Conservation (phyloP, 2,329 filamentous ascomycete genomes). For the Aspergillus tamarii region DNA sequence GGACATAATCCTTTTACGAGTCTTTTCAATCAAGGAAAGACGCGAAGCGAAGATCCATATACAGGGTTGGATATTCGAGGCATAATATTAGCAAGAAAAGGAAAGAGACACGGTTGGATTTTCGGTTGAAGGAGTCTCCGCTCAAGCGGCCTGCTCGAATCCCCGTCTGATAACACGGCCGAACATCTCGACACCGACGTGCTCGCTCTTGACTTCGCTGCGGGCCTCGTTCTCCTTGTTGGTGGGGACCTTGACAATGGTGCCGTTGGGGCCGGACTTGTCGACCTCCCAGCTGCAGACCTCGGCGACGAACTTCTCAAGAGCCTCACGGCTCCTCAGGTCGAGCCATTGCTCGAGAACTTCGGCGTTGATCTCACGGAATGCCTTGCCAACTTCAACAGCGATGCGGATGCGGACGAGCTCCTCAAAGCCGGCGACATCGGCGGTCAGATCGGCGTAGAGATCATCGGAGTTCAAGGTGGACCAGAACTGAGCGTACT, state of each 20-base stretch:
- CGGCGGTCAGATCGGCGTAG: conserved; percentile 92
- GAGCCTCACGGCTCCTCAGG: conserved; percentile 64
- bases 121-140: neutral
- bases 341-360: conserved; percentile 78
- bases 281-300: conserved; percentile 87
- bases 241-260: conserved; percentile 74
- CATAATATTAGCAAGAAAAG: conserved; percentile 21
- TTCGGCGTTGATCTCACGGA: conserved; percentile 70
- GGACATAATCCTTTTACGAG: conserved; percentile 13
- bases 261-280: conserved; percentile 39
- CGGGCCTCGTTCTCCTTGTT: conserved; percentile 98
- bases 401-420: conserved; percentile 88
- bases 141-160: conserved; percentile 77
- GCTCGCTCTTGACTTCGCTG: conserved; percentile 92
- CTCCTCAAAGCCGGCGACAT: conserved; percentile 94
- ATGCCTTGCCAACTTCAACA: conserved; percentile 78
- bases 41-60: conserved; percentile 6
- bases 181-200: conserved; percentile 65
- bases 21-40: conserved; percentile 9
- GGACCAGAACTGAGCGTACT: conserved; percentile 92
- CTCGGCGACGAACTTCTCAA: conserved; percentile 78
- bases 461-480: conserved; percentile 91
- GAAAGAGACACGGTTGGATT: conserved; percentile 8
- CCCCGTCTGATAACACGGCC: conserved; percentile 75
- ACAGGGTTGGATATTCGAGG: conserved; percentile 8